These are phyloP conservation scores for Draba incana DNA, from an alignment of 345 rosid species.

Conservation along the genomic window DNA sequence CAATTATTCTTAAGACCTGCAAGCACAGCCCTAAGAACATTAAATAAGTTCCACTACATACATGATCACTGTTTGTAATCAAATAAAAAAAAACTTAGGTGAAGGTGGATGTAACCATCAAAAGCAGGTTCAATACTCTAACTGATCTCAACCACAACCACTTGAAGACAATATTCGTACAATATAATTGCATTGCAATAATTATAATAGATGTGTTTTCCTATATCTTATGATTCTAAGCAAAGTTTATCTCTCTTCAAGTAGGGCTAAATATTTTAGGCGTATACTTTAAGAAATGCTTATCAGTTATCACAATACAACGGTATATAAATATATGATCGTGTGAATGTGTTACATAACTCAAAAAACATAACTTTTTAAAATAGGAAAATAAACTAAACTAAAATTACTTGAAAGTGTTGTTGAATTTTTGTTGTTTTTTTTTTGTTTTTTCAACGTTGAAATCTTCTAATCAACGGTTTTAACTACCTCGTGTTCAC, in stretches of 20 bases:
- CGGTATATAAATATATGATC: neutral
- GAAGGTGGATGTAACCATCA: constrained; percentile 40
- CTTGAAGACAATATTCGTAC: constrained; percentile 31
- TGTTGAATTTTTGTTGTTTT: no score
- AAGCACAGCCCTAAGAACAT: neutral
- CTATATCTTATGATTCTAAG: constrained; percentile 34
- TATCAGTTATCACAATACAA: no score
- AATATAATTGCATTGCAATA: constrained; percentile 21
- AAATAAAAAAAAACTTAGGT: constrained; percentile 28
- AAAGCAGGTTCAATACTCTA: constrained; percentile 31
- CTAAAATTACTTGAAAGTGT: no score
- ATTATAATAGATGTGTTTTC: constrained; percentile 6
- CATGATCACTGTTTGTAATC: constrained; percentile 3
- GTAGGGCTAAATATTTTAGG: neutral
- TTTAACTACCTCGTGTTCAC: constrained; percentile 16
- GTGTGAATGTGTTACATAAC: neutral
- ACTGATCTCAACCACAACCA: constrained; percentile 40
- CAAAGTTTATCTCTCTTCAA: constrained; percentile 25
- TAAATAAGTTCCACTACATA: neutral
- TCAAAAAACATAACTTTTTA: neutral
- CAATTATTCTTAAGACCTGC: neutral
- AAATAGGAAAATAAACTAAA: neutral
- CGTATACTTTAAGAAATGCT: neutral
- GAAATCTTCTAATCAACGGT: constrained; percentile 4
- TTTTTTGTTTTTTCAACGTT: no score